Percentiles rank a stretch among this genome's conserved stretches.
Conservation (phyloP, 169 alveolate genomes). For the Plasmodium gaboni region DNA sequence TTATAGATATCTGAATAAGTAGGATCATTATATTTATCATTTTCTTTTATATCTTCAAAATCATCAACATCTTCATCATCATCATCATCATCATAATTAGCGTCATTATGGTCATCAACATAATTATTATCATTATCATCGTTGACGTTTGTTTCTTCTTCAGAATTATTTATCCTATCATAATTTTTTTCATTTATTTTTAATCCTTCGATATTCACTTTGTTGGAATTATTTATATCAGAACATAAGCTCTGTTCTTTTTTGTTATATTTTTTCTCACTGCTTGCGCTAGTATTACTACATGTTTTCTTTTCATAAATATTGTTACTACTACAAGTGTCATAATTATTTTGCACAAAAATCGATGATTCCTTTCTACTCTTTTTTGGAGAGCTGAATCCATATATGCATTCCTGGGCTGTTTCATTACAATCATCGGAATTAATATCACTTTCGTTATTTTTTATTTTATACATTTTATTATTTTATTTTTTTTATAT, state of each 20-base stretch:
- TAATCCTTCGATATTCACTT: constrained; percentile 17
- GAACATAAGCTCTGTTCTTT: not conserved
- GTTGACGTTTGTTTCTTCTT: not conserved
- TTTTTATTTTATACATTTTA: constrained; percentile 48
- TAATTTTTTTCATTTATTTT: constrained; percentile 22
- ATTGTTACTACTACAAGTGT: not conserved
- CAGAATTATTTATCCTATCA: constrained; percentile 1
- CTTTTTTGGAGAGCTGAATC: constrained; percentile 54
- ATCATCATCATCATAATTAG: not conserved
- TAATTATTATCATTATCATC: not conserved
- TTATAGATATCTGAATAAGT: too few relatives aligned
- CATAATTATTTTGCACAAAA: not conserved
- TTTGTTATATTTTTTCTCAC: not conserved
- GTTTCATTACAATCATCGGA: constrained; percentile 74
- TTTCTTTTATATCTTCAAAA: not conserved
- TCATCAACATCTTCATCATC: constrained; percentile 19
- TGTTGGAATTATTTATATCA: not conserved
- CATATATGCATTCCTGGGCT: constrained; percentile 64
- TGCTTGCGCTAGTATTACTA: not conserved
- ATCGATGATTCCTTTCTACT: not conserved
- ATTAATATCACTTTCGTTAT: constrained; percentile 61
- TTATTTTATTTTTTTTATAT: not conserved
- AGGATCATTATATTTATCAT: not conserved
- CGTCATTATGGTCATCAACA: not conserved
- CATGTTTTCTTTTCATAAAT: not conserved